Conservation (phyloP, 129 eudicot genomes). For the Chrysanthemum makinoi region DNA sequence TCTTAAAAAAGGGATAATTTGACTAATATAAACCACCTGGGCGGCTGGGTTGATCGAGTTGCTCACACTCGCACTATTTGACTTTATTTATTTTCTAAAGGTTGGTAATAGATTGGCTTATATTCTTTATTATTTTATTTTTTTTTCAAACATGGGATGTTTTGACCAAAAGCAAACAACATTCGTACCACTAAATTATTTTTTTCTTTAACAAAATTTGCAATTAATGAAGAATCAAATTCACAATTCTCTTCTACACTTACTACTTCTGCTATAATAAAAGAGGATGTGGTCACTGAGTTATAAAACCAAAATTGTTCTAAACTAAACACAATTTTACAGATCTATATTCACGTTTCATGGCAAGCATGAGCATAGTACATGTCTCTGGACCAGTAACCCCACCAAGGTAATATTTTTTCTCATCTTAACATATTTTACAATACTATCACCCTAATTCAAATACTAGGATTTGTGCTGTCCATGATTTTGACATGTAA, state of each 20-base stretch:
- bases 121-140: too few relatives aligned
- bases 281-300: background rate
- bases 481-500: background rate
- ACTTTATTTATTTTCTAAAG: too few relatives aligned
- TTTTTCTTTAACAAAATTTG: background rate
- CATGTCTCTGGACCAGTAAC: constrained; percentile 8
- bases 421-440: background rate
- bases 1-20: too few relatives aligned
- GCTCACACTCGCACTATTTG: too few relatives aligned
- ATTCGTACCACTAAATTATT: background rate
- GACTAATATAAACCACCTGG: too few relatives aligned
- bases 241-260: background rate
- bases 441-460: background rate
- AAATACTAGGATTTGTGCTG: background rate
- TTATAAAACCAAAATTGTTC: background rate
- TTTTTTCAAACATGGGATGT: too few relatives aligned
- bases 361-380: constrained; percentile 19
- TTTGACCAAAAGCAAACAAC: background rate
- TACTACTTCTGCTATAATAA: constrained; percentile 6
- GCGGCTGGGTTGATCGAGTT: too few relatives aligned
- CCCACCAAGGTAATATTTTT: constrained; percentile 7
- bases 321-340: background rate
- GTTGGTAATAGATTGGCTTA: too few relatives aligned
- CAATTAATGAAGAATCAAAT: background rate
- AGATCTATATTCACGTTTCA: background rate